Evolutionary conservation across 192 early-diverging fungal genomes (phyloP), one percentile per base, ranked within the genome.

Genomic region (Mortierella claussenii): DNA sequence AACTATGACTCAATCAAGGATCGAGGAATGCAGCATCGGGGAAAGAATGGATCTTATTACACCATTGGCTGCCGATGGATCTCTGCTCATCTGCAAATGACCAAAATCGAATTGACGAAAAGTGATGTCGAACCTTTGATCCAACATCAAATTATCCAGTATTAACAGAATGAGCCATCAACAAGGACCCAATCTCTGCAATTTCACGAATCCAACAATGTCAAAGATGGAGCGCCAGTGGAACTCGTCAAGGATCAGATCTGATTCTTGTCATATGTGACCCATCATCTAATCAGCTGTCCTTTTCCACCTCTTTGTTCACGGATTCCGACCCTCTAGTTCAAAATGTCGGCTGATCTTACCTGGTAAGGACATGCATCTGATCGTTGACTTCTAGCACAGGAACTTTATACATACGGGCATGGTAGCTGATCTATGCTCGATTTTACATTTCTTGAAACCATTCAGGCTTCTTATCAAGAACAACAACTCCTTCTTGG

Each of bases 401-500:
- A 11, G 40, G 40, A 8, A 42, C 17, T 8, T 42, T 42, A 42
- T 42, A 8, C 40, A 42, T 17, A 11, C 40, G 8, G 10, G 40
- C 40, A 42, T 42, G 17, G 17, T 42, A 42, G 8, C 17, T 11
- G 17, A 8, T 11, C 17, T 42, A 42, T 42, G 20, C n/a, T 49
- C 18, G 6, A 11, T 28, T 18, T 26, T 20, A 31, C 4, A 28
- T 44, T 18, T 30, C 2, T 32, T 1, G 17, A 2, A 50, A 24
- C 44, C 27, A 6, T 46, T 13, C 26, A 75, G 88, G 81, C 82
- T 86, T 75, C 85, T 89, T 73, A 85, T 91, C 85, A 91, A 89
- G 83, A 89, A 91, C 71, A 85, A 83, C 76, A 88, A 85, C 81
- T 88, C 90, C 61, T 95, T 88, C 85, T 80, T 95, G 61, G 89